Conservation (phyloP, 805 yeast species). For the Jamesozyma spencerorum region DNA sequence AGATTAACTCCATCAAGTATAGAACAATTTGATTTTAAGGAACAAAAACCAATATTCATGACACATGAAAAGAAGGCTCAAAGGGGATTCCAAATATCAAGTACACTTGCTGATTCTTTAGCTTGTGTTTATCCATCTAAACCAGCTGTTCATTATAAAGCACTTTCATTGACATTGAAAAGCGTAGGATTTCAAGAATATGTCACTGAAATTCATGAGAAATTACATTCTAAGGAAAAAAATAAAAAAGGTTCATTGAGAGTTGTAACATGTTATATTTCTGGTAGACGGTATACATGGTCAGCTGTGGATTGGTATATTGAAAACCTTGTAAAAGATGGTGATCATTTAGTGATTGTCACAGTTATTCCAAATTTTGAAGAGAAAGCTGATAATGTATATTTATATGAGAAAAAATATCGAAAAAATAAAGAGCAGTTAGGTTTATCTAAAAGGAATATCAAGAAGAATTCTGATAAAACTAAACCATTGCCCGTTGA, state of each 20-base stretch:
- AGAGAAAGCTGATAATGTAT: slow-evolving; percentile 9
- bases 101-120: slow-evolving; percentile 15
- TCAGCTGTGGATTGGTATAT: slow-evolving; percentile 65
- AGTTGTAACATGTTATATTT: slow-evolving; percentile 48
- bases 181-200: slow-evolving; percentile 13
- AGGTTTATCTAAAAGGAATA: background rate
- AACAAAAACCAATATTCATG: slow-evolving; percentile 18
- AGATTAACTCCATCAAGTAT: slow-evolving; percentile 19
- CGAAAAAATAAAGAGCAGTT: slow-evolving; percentile 5
- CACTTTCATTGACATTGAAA: slow-evolving; percentile 20
- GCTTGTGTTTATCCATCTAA: slow-evolving; percentile 28
- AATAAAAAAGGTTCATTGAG: slow-evolving; percentile 24
- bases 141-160: slow-evolving; percentile 25
- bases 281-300: slow-evolving; percentile 67
- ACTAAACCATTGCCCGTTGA: slow-evolving; percentile 8
- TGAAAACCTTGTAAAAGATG: slow-evolving; percentile 45
- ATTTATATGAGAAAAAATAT: slow-evolving; percentile 8
- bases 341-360: slow-evolving; percentile 54
- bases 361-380: slow-evolving; percentile 38
- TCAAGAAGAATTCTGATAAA: background rate
- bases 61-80: slow-evolving; percentile 4
- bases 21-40: slow-evolving; percentile 25
- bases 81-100: slow-evolving; percentile 3
- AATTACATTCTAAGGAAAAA: slow-evolving; percentile 6
- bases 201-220: slow-evolving; percentile 7